Evolutionary conservation across 2,329 filamentous ascomycete genomes (phyloP).

Genomic region (Trichoderma citrinoviride): DNA sequence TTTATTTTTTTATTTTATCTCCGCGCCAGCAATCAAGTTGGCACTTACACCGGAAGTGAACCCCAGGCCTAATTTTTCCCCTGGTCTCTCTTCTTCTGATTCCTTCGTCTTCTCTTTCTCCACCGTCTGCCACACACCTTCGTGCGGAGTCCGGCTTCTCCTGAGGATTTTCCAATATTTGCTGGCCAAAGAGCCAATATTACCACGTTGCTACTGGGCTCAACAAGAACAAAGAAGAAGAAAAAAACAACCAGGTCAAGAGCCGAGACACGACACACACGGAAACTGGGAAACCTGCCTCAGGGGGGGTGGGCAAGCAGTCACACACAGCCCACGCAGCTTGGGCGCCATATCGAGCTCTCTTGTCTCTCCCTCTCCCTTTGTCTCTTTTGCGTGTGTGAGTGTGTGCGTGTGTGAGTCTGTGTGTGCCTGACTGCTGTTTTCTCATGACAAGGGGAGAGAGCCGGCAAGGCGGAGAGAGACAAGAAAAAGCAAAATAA

Average conservation of each 20-base stretch:
- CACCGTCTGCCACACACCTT: slow-evolving; percentile 13
- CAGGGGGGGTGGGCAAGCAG: slow-evolving; percentile 1
- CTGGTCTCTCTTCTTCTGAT: not conserved
- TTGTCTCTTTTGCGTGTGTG: too few relatives aligned
- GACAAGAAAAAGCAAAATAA: not conserved
- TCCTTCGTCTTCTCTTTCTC: slow-evolving; percentile 10
- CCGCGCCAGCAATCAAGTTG: too few relatives aligned
- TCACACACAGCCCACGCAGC: slow-evolving; percentile 10
- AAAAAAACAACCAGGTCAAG: too few relatives aligned
- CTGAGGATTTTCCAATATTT: slow-evolving; percentile 20
- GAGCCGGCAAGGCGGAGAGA: not conserved
- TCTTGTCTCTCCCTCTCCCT: not conserved
- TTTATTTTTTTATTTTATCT: too few relatives aligned
- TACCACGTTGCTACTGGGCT: not conserved
- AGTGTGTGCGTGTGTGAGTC: too few relatives aligned
- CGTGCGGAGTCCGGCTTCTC: slow-evolving; percentile 11
- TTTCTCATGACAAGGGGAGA: not conserved
- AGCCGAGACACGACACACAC: not conserved
- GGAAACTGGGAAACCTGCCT: not conserved
- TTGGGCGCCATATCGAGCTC: not conserved
- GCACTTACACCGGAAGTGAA: slow-evolving; percentile 4
- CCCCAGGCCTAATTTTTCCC: too few relatives aligned
- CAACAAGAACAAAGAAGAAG: not conserved
- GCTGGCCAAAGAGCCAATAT: slow-evolving; percentile 8
- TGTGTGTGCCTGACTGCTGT: too few relatives aligned